These are phyloP conservation scores for Aspergillus pseudonomiae DNA, from an alignment of 2,329 filamentous ascomycete genomes.

Conservation along the genomic window DNA sequence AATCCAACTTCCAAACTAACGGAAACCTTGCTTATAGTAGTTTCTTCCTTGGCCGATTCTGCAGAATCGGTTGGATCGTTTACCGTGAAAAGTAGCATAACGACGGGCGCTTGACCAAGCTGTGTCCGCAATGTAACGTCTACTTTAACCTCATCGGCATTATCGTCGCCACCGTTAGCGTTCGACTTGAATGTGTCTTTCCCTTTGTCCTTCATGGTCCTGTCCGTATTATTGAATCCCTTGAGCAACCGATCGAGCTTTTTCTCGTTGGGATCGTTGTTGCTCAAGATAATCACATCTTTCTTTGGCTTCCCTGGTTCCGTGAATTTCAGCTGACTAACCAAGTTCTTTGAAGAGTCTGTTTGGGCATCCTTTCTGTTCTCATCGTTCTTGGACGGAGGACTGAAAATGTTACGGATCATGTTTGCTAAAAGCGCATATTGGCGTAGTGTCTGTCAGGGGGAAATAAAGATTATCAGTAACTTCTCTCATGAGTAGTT, in stretches of 20 bases:
- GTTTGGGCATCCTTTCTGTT: slow-evolving; percentile 10
- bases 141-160: slow-evolving; percentile 35
- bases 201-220: slow-evolving; percentile 4
- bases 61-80: slow-evolving; percentile 16
- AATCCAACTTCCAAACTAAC: slow-evolving; percentile 44
- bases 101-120: slow-evolving; percentile 40
- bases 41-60: slow-evolving; percentile 10
- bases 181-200: slow-evolving; percentile 10
- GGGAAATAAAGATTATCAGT: slow-evolving; percentile 1
- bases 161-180: slow-evolving; percentile 4
- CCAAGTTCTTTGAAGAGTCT: slow-evolving; percentile 8
- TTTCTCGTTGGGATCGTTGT: slow-evolving; percentile 44
- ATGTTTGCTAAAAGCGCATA: slow-evolving; percentile 47
- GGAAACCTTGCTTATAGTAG: slow-evolving; percentile 30
- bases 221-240: slow-evolving; percentile 12
- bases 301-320: slow-evolving; percentile 17
- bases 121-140: slow-evolving; percentile 44
- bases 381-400: slow-evolving; percentile 21
- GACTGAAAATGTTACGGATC: slow-evolving; percentile 39
- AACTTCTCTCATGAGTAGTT: neutral
- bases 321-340: slow-evolving; percentile 4
- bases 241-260: slow-evolving; percentile 61
- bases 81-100: slow-evolving; percentile 42
- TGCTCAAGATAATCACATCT: slow-evolving; percentile 39
- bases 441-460: slow-evolving; percentile 44